Conservation (phyloP, 192 early-diverging fungal genomes). For the Coemansia biformis region DNA sequence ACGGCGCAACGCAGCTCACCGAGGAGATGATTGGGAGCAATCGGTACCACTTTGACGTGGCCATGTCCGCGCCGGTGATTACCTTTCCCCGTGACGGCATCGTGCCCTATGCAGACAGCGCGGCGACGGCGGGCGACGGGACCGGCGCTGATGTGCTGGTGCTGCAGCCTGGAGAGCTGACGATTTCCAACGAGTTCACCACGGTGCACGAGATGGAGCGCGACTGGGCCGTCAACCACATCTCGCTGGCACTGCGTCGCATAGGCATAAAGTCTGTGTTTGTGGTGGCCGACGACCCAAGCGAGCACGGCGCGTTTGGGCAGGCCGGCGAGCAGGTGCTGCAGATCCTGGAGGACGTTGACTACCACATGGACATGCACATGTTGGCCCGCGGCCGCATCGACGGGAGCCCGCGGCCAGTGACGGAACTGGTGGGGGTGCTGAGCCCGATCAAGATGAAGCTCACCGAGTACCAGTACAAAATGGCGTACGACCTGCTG, state of each 20-base stretch:
- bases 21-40: constrained; percentile 60
- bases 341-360: constrained; percentile 82
- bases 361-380: constrained; percentile 61
- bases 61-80: constrained; percentile 80
- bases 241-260: constrained; percentile 57
- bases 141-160: constrained; percentile 59
- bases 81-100: constrained; percentile 64
- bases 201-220: constrained; percentile 42
- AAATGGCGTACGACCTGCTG: constrained; percentile 61
- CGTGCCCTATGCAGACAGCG: constrained; percentile 21
- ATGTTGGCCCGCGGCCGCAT: constrained; percentile 56
- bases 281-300: constrained; percentile 35
- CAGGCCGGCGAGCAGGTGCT: constrained; percentile 45
- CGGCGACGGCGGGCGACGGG: not conserved
- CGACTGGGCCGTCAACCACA: constrained; percentile 56
- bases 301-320: constrained; percentile 48
- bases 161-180: constrained; percentile 80
- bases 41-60: constrained; percentile 78
- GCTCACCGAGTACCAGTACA: constrained; percentile 79
- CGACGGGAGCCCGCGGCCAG: constrained; percentile 52
- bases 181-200: constrained; percentile 71
- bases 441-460: constrained; percentile 74
- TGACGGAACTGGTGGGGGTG: constrained; percentile 58
- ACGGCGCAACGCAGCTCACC: constrained; percentile 72
- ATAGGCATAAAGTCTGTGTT: constrained; percentile 58